These are phyloP conservation scores for Solanum chiquidenum DNA, from an alignment of 257 asterid genomes.

Conservation along the genomic window DNA sequence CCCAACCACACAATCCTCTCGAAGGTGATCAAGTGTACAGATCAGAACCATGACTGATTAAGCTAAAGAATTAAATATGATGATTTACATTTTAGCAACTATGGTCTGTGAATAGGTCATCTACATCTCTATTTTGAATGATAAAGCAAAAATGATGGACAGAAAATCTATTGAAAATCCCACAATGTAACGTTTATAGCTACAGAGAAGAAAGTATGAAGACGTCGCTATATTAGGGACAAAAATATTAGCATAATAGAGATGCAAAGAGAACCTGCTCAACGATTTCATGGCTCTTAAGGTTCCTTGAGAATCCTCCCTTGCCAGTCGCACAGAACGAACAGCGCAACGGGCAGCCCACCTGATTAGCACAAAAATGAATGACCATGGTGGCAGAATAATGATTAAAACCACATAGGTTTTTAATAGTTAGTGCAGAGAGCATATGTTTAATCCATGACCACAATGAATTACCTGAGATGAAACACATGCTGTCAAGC, in stretches of 20 bases:
- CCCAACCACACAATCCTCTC: not conserved
- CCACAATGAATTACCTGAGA: slow-evolving; percentile 54
- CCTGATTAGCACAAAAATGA: slow-evolving; percentile 33
- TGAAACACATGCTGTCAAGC: slow-evolving; percentile 94
- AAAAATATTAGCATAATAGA: not conserved
- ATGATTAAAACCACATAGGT: not conserved
- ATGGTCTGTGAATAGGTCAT: not conserved
- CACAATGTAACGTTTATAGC: not conserved
- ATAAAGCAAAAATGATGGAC: not conserved
- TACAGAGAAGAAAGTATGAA: not conserved
- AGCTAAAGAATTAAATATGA: not conserved
- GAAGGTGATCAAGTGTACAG: not conserved
- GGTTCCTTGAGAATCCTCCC: slow-evolving; percentile 93
- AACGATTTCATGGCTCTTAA: slow-evolving; percentile 85
- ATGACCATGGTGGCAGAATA: not conserved
- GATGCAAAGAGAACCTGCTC: slow-evolving; percentile 54
- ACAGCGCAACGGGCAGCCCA: slow-evolving; percentile 90
- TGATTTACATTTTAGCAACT: not conserved
- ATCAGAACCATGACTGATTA: not conserved
- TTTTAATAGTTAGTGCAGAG: not conserved
- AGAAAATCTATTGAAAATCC: not conserved
- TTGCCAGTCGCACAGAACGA: slow-evolving; percentile 96
- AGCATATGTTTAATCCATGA: not conserved
- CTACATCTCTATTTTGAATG: not conserved
- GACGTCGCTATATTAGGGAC: not conserved